A percentile compares a stretch with the other conserved stretches of the same genome.
Conservation (phyloP, 176 grass and related monocot species). For the Eragrostis nindensis region DNA sequence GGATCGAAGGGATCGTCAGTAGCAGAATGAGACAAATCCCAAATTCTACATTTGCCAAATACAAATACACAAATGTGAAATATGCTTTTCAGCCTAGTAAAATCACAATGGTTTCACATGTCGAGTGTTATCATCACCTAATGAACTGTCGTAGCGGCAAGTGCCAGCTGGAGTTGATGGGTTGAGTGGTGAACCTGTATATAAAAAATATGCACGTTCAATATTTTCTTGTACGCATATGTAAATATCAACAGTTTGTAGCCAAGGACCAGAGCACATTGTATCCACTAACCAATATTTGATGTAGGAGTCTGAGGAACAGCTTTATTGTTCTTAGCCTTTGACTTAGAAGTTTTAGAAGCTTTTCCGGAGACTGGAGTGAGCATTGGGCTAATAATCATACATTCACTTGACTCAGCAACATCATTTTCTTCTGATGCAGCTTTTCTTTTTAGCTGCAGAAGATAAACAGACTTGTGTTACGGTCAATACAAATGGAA, state of each 20-base stretch:
- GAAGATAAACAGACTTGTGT: slow-evolving; percentile 28
- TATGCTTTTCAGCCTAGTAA: not conserved
- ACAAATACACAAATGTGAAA: slow-evolving; percentile 31
- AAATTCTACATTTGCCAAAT: not conserved
- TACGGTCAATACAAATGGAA: slow-evolving; percentile 29
- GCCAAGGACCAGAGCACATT: slow-evolving; percentile 31
- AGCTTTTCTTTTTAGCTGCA: slow-evolving; percentile 78
- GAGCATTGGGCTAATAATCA: slow-evolving; percentile 62
- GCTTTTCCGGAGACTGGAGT: slow-evolving; percentile 77
- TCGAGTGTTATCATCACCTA: slow-evolving; percentile 62
- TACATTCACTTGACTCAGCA: slow-evolving; percentile 75
- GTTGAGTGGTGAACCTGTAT: slow-evolving; percentile 67
- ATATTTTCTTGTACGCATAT: not conserved
- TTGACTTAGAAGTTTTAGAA: slow-evolving; percentile 66
- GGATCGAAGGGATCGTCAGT: slow-evolving; percentile 36
- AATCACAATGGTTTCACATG: not conserved
- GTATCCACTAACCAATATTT: slow-evolving; percentile 82
- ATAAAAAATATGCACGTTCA: slow-evolving; percentile 34
- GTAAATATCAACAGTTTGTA: slow-evolving; percentile 8
- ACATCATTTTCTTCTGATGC: slow-evolving; percentile 58
- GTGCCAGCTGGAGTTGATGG: slow-evolving; percentile 75
- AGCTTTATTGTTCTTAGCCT: slow-evolving; percentile 73
- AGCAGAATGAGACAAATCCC: not conserved
- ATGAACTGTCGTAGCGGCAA: slow-evolving; percentile 94
- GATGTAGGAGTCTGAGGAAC: slow-evolving; percentile 72